Conservation (phyloP, 2,329 filamentous ascomycete species). For the Aspergillus fijiensis region DNA sequence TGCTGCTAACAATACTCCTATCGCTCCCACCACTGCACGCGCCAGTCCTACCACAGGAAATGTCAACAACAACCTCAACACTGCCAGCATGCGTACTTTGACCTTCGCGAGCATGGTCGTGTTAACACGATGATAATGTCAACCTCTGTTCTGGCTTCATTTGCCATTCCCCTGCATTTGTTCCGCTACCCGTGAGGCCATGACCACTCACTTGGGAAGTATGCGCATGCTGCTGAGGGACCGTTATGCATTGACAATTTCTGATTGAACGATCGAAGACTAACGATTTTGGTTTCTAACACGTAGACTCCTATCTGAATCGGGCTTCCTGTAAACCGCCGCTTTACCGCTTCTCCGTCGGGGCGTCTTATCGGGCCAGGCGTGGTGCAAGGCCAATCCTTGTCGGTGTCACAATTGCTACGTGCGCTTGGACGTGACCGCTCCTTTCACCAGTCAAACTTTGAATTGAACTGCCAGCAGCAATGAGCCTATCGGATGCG, state of each 20-base stretch:
- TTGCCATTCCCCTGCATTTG: constrained; percentile 9
- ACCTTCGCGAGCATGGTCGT: constrained; percentile 36
- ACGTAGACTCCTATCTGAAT: constrained; percentile 50
- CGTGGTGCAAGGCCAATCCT: constrained; percentile 11
- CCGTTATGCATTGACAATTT: constrained; percentile 10
- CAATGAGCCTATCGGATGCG: constrained; percentile 3
- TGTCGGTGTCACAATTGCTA: constrained; percentile 14
- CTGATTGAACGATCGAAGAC: constrained; percentile 28
- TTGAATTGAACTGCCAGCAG: background rate
- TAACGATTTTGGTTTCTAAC: constrained; percentile 32
- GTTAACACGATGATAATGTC: constrained; percentile 30
- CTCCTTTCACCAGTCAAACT: constrained; percentile 1
- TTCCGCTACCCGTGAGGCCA: constrained; percentile 6
- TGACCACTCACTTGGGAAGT: constrained; percentile 27
- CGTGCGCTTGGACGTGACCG: constrained; percentile 11
- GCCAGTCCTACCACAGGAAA: background rate
- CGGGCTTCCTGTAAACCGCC: constrained; percentile 46
- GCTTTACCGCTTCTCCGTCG: constrained; percentile 10
- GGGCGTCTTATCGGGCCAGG: constrained; percentile 5
- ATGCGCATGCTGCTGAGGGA: constrained; percentile 26
- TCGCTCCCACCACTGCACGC: background rate
- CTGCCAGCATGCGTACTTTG: constrained; percentile 32
- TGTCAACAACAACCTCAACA: constrained; percentile 8
- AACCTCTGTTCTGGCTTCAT: constrained; percentile 13
- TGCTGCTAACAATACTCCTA: constrained; percentile 31